Conservation (phyloP, 2,329 filamentous ascomycete genomes). For the Colletotrichum liriopes region DNA sequence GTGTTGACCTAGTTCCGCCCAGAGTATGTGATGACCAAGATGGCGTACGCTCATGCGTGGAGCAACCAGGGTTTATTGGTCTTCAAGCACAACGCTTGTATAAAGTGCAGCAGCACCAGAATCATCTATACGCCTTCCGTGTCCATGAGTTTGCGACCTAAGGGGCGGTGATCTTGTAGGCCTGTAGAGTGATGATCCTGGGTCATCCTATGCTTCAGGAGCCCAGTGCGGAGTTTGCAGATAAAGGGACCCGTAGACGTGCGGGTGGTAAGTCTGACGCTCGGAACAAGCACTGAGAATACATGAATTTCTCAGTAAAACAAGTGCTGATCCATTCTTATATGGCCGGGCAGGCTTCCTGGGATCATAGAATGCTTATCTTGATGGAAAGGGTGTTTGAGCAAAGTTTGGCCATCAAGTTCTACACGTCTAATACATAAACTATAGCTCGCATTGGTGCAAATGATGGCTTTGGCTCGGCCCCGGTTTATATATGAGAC, state of each 20-base stretch:
- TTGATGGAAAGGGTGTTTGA: background rate
- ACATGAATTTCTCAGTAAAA: too few relatives aligned
- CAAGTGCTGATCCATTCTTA: too few relatives aligned
- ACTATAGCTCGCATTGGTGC: background rate
- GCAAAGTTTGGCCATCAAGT: background rate
- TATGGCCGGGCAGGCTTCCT: too few relatives aligned
- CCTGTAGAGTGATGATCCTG: background rate
- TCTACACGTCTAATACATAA: background rate
- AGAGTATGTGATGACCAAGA: background rate
- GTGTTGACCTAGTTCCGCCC: background rate
- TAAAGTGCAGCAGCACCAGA: background rate
- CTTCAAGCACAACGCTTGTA: background rate
- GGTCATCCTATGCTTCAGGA: background rate
- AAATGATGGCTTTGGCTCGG: background rate
- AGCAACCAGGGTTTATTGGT: background rate
- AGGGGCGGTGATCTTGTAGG: too few relatives aligned
- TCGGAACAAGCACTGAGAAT: background rate
- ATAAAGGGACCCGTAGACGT: fast-evolving
- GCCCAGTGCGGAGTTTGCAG: background rate
- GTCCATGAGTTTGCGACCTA: background rate
- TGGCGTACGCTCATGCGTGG: background rate
- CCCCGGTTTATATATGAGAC: background rate
- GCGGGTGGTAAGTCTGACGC: background rate
- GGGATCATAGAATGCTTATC: too few relatives aligned
- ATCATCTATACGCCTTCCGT: background rate